A percentile compares a stretch with the other conserved stretches of the same genome.
Evolutionary conservation across 2,329 filamentous ascomycete genomes (phyloP).

Genomic region (Amauroascus verrucosus): DNA sequence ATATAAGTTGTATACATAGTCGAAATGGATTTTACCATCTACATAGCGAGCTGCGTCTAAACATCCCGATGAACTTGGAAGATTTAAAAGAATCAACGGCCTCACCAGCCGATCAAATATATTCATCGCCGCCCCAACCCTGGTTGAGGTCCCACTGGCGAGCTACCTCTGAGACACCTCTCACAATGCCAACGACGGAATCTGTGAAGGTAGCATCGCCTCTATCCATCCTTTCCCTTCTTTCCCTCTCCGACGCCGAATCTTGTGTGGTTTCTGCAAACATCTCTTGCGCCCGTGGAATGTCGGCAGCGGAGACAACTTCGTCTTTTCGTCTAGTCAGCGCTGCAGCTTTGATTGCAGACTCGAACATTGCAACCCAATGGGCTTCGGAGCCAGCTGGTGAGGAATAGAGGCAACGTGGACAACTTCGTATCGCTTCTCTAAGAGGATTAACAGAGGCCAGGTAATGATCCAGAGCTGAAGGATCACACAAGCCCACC

Average conservation of each 20-base stretch:
- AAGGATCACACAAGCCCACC: conserved; percentile 28
- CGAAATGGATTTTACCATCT: conserved; percentile 29
- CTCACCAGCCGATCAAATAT: not conserved
- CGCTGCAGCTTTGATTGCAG: conserved; percentile 30
- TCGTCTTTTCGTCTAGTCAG: conserved; percentile 21
- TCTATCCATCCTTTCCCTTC: conserved; percentile 18
- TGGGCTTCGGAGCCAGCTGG: conserved; percentile 21
- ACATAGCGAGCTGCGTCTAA: conserved; percentile 26
- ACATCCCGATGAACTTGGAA: too few relatives aligned
- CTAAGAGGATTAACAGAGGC: conserved; percentile 31
- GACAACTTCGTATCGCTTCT: conserved; percentile 29
- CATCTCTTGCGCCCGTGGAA: not conserved
- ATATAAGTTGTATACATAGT: conserved; percentile 22
- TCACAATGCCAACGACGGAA: conserved; percentile 57
- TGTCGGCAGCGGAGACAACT: conserved; percentile 18
- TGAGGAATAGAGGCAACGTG: conserved; percentile 19
- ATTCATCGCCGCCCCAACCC: conserved; percentile 20
- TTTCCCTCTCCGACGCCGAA: conserved; percentile 16
- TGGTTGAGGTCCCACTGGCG: conserved; percentile 28
- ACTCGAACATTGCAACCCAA: conserved; percentile 26
- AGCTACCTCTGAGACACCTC: conserved; percentile 53
- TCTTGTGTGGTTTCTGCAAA: not conserved
- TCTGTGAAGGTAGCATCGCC: conserved; percentile 40
- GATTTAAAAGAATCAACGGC: too few relatives aligned
- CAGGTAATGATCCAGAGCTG: conserved; percentile 34